Evolutionary conservation across 306 rosid genomes (phyloP), one percentile per base, ranked within the genome.

Genomic region (Hippophae rhamnoides): DNA sequence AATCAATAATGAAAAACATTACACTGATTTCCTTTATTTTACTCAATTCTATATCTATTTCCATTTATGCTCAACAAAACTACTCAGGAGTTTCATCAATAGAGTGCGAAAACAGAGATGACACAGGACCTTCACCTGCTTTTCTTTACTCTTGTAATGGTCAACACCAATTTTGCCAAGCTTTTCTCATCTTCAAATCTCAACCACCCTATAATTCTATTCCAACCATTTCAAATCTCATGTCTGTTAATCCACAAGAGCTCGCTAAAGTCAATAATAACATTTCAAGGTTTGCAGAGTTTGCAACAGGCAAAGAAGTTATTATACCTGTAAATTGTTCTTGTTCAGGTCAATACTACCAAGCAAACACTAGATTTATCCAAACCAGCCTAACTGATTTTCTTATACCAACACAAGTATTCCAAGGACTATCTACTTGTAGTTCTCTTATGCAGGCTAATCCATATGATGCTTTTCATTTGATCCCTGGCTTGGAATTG

Each of bases 121-220:
- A n/a, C 13, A 62, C 47, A 12, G 82, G 84, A 1, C 78, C 85
- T n/a, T 79, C 79, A 0, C 51, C 78, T 1, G 57, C 71, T 5
- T 72, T 70, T 50, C 92, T 84, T 40, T 84, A 82, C 81, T 63
- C 83, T 13, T 84, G 86, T 78, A 82, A 67, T 61, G 83, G 83
- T 58, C 46, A 68, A 48, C 44, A 56, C 40, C 71, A 47, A 12
- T 68, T 82, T 9, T 81, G 94, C 72, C 41, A 45, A 38, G 38
- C 86, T 43, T 88, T 76, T 68, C 79, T 88, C 75, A 70, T 77
- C 65, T 80, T 85, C 77, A 72, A 64, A 58, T 74, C 94, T 26
- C 69, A 58, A 69, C 71, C 76, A n/a, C 86, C 82, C 25, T 71
- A 74, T 58, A 66, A 75, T 41, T 55, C 88, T 1, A 57, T 66